phyloP scores from a whole-genome alignment of 257 asterid genomes.

The Fraxinus anomala region DNA sequence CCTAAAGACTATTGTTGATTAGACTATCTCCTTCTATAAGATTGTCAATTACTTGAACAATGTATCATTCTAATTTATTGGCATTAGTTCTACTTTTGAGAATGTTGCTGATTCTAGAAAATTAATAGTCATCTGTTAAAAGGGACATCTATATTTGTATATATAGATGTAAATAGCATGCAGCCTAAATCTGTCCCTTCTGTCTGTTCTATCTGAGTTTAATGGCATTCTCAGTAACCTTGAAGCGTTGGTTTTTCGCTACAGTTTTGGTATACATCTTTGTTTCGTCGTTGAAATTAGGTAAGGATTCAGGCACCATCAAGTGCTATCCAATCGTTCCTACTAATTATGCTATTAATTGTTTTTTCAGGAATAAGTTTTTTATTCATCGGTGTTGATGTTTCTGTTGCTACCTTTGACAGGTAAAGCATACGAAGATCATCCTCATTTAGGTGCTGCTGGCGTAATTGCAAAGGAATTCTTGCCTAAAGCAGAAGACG shows the following conservation, averaged over 20 bases:
- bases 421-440: slow-evolving; percentile 51
- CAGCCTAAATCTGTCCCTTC: slow-evolving; percentile 5
- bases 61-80: background rate
- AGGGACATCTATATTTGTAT: background rate
- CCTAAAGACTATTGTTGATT: slow-evolving; percentile 25
- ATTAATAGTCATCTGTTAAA: background rate
- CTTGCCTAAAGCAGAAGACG: slow-evolving; percentile 54
- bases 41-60: slow-evolving; percentile 20
- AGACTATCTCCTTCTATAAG: slow-evolving; percentile 24
- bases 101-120: slow-evolving; percentile 11
- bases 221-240: slow-evolving; percentile 45
- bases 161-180: background rate
- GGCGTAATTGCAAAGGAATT: slow-evolving; percentile 55
- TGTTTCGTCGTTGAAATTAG: slow-evolving; percentile 34
- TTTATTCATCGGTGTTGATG: background rate
- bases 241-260: slow-evolving; percentile 31
- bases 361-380: background rate
- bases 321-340: background rate
- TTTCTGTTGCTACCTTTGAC: slow-evolving; percentile 17
- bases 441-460: slow-evolving; percentile 62
- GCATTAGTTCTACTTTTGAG: background rate
- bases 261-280: slow-evolving; percentile 36
- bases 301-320: slow-evolving; percentile 34
- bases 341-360: background rate
- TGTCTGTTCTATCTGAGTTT: background rate